Base-by-base conservation (phyloP, 2,329 filamentous ascomycete species). In the Coleophoma crateriformis region DNA sequence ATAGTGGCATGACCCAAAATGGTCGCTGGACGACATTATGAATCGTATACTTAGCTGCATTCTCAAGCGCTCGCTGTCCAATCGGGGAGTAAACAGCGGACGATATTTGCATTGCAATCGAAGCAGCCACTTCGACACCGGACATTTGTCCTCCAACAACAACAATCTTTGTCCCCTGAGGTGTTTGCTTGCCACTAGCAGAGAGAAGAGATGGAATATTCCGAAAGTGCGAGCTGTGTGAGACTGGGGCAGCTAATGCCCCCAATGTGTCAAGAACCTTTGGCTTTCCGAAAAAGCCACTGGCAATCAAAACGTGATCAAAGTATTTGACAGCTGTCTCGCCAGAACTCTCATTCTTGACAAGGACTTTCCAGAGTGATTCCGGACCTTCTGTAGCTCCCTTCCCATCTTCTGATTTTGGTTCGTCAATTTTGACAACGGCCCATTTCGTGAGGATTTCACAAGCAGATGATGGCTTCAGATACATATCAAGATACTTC, bases 121-220 rank as follows among this genome's bases (percentile, higher is more conserved):
- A 82, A 10, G 81, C 84, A 0, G 88, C 85, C 45, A 85, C 85
- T 69, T 95, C 89, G 5, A 87, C 79, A 0, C 88, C 88, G 2
- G 88, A 92, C 77, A 94, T 90, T 59, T 90, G 87, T 0, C 88
- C 88, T 1, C 89, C 89, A 1, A 90, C 79, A 0, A 95, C 73
- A 1, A 90, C 72, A 14, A 94, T 81, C 60, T 84, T 88, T 15
- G 79, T 78, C 1, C 73, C 72, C 5, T 48, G 40, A 1, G 4
- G 50, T 45, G 11, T 54, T 49, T 2, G 69, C 63, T 0, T 66
- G 58, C 17, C 57, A 38, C 48, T 49, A 11, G 67, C 61, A 0
- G 67, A 68, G 1, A 85, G 58, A 3, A 85, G 64, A 8, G 63
- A 64, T 27, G 73, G 59, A 2, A 87, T 65, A 48, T 77, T 72